Base-by-base conservation (phyloP, 805 yeast genomes). In the Ogataea chonburiensis region DNA sequence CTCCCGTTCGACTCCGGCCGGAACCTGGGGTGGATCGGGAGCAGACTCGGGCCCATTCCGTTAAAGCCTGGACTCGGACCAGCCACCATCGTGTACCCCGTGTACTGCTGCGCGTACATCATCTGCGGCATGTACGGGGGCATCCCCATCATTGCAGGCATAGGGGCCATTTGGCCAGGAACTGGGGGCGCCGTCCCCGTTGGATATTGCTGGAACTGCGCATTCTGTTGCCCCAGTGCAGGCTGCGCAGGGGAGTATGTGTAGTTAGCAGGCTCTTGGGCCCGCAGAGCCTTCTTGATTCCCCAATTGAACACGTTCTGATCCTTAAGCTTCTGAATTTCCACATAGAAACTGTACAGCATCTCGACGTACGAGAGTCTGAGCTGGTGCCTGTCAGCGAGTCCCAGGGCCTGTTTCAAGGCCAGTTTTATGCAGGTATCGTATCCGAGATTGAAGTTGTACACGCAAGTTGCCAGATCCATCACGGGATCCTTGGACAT, bases 241-340 rank as follows among this genome's bases (percentile, higher is more conserved):
- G 30, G 41, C 26, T 31, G 34, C 9, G 30, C 21, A 8, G 29
- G 23, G 11, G 28, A 13, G 12, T 27, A 28, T 17, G 25, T 19
- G n/a, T 27, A 23, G 7, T 21, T 20, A 10, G n/a, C 20, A 5
- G 24, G 25, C 27, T 16, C 34, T 19, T 18, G 31, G 6, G 11
- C 27, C 9, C n/a, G n/a, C n/a, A 37, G 14, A 5, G 35, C 5
- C 28, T 30, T 34, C 14, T 25, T 42, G 11, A 26, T 39, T 3
- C 32, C 38, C 61, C 60, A 56, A 26, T 54, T 42, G 35, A 45
- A 52, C 7, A 42, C 17, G 2, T 43, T 27, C 17, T 40, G 29
- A 11, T 31, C 31, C 14, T 38, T 38, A 8, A 53, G 23, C 17
- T 38, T 31, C 13, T 47, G 45, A 31, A 53, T 43, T 19, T 49